A percentile compares a stretch with the other conserved stretches of the same genome.
Conservation (phyloP, 1,284 basidiomycete genomes). For the Pulveroboletus sp. region DNA sequence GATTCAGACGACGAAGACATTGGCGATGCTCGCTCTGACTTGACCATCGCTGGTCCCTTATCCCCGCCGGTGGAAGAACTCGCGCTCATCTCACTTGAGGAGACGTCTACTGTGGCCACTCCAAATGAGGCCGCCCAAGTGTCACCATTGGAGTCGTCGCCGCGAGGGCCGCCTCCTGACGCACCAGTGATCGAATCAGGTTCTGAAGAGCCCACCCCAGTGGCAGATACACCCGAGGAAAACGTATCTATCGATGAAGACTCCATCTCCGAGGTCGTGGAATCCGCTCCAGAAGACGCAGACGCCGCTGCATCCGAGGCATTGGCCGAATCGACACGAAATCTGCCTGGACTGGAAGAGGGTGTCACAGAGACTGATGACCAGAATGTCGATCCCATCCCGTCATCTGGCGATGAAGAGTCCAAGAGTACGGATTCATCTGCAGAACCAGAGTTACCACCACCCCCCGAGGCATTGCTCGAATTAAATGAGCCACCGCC, state of each 20-base stretch:
- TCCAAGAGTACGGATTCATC: conserved; percentile 9
- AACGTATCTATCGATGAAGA: conserved; percentile 3
- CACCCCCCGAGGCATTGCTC: conserved; percentile 15
- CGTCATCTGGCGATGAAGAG: conserved; percentile 3
- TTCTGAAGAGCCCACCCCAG: conserved; percentile 12
- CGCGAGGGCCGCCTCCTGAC: conserved; percentile 5
- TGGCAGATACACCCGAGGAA: conserved; percentile 1
- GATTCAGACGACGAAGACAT: conserved; percentile 31
- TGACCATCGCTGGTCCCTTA: conserved; percentile 16
- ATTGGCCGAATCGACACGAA: conserved; percentile 5
- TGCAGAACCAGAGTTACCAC: conserved; percentile 11
- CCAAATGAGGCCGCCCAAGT: neutral
- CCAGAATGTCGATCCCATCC: conserved; percentile 8
- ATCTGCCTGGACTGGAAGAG: conserved; percentile 6
- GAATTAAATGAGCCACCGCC: conserved; percentile 36
- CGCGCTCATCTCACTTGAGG: conserved; percentile 32
- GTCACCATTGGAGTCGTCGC: neutral
- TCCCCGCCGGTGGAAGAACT: conserved; percentile 36
- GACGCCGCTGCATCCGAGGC: conserved; percentile 1
- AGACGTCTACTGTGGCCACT: conserved; percentile 7
- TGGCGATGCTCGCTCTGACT: conserved; percentile 27
- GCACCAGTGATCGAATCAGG: conserved; percentile 4
- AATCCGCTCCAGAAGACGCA: conserved; percentile 8
- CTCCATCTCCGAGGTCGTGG: conserved; percentile 5
- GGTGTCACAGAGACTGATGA: neutral